phyloP scores from a whole-genome alignment of 2,329 filamentous ascomycete species.

The Pseudovirgaria hyperparasitica region DNA sequence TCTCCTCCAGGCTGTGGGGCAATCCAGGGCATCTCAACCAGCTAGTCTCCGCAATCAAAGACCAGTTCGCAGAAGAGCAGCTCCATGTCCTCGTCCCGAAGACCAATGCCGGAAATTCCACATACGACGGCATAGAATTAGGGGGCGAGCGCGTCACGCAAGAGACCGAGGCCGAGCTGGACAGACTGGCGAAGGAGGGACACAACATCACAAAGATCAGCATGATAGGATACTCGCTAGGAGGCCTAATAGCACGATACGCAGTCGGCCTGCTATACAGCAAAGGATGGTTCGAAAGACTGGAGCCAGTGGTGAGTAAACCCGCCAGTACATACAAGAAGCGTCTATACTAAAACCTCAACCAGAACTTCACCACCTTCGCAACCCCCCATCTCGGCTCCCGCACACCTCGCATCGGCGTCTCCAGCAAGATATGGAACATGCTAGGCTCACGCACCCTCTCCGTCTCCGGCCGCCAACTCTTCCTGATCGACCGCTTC shows the following conservation, averaged over 20 bases:
- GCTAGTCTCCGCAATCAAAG: conserved; percentile 52
- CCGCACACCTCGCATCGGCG: conserved; percentile 30
- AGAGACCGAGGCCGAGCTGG: conserved; percentile 49
- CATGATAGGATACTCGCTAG: conserved; percentile 79
- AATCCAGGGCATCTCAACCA: conserved; percentile 61
- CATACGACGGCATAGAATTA: conserved; percentile 55
- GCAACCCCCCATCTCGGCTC: conserved; percentile 59
- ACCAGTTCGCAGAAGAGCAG: conserved; percentile 46
- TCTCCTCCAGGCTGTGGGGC: conserved; percentile 54
- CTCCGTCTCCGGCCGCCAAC: conserved; percentile 70
- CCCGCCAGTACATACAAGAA: conserved; percentile 1
- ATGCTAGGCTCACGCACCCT: conserved; percentile 69
- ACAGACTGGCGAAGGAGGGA: conserved; percentile 44
- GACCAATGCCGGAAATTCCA: conserved; percentile 59
- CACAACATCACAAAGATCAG: conserved; percentile 70
- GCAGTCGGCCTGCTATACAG: conserved; percentile 72
- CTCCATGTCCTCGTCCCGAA: conserved; percentile 61
- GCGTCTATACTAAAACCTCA: background rate
- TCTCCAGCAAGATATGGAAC: conserved; percentile 46
- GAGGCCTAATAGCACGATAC: conserved; percentile 77
- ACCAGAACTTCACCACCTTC: conserved; percentile 85
- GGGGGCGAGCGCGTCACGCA: conserved; percentile 53
- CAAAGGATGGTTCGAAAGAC: conserved; percentile 63
- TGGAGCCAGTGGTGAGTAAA: conserved; percentile 64
- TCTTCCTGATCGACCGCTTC: conserved; percentile 80